Evolutionary conservation across 192 early-diverging fungal species (phyloP).

Genomic region (Coemansia sp.): DNA sequence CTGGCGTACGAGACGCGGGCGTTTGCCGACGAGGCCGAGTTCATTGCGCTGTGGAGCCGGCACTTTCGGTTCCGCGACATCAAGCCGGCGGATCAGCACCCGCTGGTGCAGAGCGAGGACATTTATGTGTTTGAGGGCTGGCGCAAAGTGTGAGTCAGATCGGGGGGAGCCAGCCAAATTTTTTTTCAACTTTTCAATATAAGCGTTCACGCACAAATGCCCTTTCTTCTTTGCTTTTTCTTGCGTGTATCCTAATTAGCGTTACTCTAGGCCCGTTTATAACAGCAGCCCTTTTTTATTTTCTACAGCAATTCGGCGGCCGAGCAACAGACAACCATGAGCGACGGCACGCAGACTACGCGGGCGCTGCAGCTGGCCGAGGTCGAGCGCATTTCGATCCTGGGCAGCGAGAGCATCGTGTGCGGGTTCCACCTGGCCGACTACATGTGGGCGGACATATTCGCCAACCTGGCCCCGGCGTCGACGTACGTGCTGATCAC

Average conservation of each 20-base stretch:
- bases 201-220: no score
- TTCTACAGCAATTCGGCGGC: background rate
- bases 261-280: no score
- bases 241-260: no score
- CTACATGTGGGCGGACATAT: conserved; percentile 70
- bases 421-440: conserved; percentile 77
- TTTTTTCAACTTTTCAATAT: no score
- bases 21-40: conserved; percentile 39
- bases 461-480: conserved; percentile 58
- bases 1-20: conserved; percentile 26
- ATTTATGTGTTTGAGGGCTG: conserved; percentile 30
- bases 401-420: conserved; percentile 84
- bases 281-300: no score
- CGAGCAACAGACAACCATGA: conserved; percentile 1
- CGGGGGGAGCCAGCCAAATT: conserved; percentile 1
- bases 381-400: conserved; percentile 73
- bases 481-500: conserved; percentile 88
- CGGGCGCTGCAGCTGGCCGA: conserved; percentile 44
- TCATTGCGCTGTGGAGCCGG: conserved; percentile 32
- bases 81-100: conserved; percentile 39
- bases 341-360: background rate
- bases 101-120: conserved; percentile 38
- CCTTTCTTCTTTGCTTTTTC: no score
- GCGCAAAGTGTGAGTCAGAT: background rate
- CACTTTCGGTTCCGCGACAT: conserved; percentile 39